Evolutionary conservation across 1,284 basidiomycete genomes (phyloP).

Genomic region (Microbotryum scabiosae): DNA sequence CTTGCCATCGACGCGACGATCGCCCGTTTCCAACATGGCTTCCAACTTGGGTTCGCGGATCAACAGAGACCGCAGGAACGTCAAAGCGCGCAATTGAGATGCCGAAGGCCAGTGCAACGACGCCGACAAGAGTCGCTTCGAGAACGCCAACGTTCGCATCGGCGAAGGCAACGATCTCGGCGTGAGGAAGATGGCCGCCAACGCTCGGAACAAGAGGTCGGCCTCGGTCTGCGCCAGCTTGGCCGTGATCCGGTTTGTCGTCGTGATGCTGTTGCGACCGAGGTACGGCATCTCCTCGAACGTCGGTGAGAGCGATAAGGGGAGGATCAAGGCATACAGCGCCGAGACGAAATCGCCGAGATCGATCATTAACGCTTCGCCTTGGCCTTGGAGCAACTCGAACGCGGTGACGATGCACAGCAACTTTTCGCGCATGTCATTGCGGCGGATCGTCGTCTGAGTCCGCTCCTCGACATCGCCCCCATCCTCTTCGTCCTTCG

Average conservation of each 20-base stretch:
- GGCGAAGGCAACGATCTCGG: slow-evolving; percentile 49
- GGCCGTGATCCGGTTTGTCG: slow-evolving; percentile 17
- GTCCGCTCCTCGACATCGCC: slow-evolving; percentile 38
- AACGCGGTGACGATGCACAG: slow-evolving; percentile 91
- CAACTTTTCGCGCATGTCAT: slow-evolving; percentile 57
- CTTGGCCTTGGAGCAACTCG: slow-evolving; percentile 91
- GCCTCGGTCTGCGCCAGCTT: slow-evolving; percentile 36
- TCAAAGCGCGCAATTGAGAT: slow-evolving; percentile 57
- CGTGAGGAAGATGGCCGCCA: slow-evolving; percentile 66
- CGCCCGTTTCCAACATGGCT: slow-evolving; percentile 74
- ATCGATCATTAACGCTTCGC: slow-evolving; percentile 95
- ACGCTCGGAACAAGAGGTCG: slow-evolving; percentile 74
- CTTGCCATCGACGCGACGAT: slow-evolving; percentile 45
- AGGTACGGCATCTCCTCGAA: slow-evolving; percentile 42
- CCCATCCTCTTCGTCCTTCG: slow-evolving; percentile 44
- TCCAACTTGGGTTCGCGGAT: slow-evolving; percentile 71
- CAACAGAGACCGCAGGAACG: slow-evolving; percentile 63
- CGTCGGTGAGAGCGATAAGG: slow-evolving; percentile 45
- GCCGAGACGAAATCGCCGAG: slow-evolving; percentile 73
- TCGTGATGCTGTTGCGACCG: slow-evolving; percentile 24
- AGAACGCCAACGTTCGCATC: slow-evolving; percentile 79
- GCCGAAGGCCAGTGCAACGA: slow-evolving; percentile 69
- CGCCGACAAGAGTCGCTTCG: slow-evolving; percentile 74
- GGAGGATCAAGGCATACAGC: slow-evolving; percentile 45
- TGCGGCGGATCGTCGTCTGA: slow-evolving; percentile 14